A percentile compares a stretch with the other conserved stretches of the same genome.
phyloP scores from a whole-genome alignment of 1,139 yeast genomes.

The Candida sanyaensis region DNA sequence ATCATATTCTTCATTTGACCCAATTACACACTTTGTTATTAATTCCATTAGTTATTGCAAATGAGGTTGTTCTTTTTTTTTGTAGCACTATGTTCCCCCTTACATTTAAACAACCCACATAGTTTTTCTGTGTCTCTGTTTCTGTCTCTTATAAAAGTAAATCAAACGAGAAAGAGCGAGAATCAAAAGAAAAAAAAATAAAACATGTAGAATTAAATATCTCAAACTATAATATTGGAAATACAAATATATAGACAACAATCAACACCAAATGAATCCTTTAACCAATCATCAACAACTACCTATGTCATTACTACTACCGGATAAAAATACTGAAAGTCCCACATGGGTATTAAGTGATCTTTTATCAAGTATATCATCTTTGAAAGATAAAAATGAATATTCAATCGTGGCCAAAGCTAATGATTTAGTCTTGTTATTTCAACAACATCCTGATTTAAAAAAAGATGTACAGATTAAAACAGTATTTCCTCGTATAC shows the following conservation, averaged over 20 bases:
- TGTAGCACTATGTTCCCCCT: too few species aligned
- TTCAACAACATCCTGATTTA: constrained; percentile 61
- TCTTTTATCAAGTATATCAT: constrained; percentile 27
- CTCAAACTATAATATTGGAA: too few species aligned
- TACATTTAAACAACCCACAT: too few species aligned
- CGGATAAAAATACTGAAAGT: constrained; percentile 21
- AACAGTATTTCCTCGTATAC: constrained; percentile 61
- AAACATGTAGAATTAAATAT: too few species aligned
- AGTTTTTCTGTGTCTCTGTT: too few species aligned
- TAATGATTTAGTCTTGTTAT: constrained; percentile 59
- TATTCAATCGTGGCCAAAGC: constrained; percentile 57
- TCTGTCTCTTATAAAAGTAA: too few species aligned
- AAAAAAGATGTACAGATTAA: constrained; percentile 66
- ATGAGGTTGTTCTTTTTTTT: too few species aligned
- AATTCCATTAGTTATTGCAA: too few species aligned
- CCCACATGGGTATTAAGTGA: constrained; percentile 44
- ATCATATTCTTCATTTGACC: too few species aligned
- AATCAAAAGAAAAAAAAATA: not conserved
- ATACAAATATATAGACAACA: too few species aligned
- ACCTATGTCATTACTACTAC: constrained; percentile 3
- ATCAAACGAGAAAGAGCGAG: not conserved
- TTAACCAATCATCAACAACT: not conserved
- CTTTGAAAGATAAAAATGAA: constrained; percentile 37
- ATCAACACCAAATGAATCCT: not conserved
- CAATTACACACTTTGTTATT: too few species aligned